Evolutionary conservation across 345 rosid species (phyloP).

Genomic region (Salix suchowensis): DNA sequence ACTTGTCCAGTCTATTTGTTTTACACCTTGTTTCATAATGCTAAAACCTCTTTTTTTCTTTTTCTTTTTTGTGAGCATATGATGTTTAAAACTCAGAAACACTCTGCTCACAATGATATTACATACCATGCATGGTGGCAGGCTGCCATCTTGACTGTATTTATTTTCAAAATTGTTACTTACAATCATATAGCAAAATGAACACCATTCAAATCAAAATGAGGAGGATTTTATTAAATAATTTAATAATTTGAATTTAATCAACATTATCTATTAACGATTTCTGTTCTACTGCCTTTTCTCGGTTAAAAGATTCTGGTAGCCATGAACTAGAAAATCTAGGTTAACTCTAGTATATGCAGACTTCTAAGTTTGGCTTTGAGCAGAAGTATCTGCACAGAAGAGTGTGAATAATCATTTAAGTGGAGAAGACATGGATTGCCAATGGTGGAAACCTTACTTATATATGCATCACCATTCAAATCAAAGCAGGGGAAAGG

Average conservation of each 20-base stretch:
- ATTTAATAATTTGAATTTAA: too few relatives aligned
- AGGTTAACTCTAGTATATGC: background rate
- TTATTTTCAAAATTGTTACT: background rate
- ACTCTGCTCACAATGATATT: background rate
- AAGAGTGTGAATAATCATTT: background rate
- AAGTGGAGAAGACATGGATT: background rate
- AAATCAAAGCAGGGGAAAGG: background rate
- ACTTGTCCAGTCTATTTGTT: background rate
- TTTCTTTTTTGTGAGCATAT: background rate
- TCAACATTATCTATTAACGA: too few relatives aligned
- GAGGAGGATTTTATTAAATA: too few relatives aligned
- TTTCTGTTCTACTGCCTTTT: background rate
- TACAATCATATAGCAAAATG: too few relatives aligned
- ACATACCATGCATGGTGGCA: background rate
- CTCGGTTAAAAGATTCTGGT: background rate
- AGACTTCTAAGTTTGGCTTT: background rate
- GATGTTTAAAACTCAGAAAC: background rate
- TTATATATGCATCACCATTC: background rate
- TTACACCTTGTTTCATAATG: background rate
- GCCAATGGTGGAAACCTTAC: background rate
- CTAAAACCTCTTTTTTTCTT: background rate
- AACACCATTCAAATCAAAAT: too few relatives aligned
- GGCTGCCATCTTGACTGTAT: background rate
- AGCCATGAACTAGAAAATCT: background rate
- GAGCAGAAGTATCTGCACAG: background rate